Evolutionary conservation across 2,329 filamentous ascomycete genomes (phyloP).

Genomic region (Lachnellula subtilissima): DNA sequence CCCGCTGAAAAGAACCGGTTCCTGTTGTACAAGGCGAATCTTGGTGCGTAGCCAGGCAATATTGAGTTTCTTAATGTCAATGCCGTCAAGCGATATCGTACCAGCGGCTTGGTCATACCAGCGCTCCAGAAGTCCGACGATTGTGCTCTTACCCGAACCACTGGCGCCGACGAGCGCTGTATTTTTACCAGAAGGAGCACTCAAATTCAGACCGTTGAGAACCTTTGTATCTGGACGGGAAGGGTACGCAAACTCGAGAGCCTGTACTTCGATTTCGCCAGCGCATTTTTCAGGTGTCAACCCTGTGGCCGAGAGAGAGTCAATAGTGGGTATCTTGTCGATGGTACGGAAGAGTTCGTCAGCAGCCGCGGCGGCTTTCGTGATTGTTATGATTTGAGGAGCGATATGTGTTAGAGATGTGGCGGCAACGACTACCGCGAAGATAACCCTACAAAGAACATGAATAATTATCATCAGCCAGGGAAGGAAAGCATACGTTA

Average conservation of each 20-base stretch:
- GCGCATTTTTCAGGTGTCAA: conserved; percentile 15
- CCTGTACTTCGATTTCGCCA: conserved; percentile 6
- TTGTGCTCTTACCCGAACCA: conserved; percentile 69
- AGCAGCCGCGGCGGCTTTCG: conserved; percentile 43
- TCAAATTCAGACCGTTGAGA: conserved; percentile 72
- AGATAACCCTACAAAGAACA: conserved; percentile 34
- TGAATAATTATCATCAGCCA: conserved; percentile 16
- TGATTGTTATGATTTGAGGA: conserved; percentile 42
- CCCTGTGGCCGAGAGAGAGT: conserved; percentile 39
- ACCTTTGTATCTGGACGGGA: conserved; percentile 60
- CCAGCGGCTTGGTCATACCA: conserved; percentile 71
- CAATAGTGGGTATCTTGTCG: conserved; percentile 40
- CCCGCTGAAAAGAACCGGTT: conserved; percentile 65
- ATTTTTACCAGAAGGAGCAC: conserved; percentile 70
- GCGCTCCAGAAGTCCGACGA: conserved; percentile 74
- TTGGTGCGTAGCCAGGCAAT: conserved; percentile 56
- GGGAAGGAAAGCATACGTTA: conserved; percentile 36
- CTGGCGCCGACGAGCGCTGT: conserved; percentile 89
- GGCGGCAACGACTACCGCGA: conserved; percentile 43
- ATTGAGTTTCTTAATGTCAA: conserved; percentile 51
- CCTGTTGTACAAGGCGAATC: conserved; percentile 64
- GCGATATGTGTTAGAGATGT: conserved; percentile 43
- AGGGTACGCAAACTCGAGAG: conserved; percentile 45
- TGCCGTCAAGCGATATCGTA: conserved; percentile 3
- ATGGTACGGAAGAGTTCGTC: conserved; percentile 44